Evolutionary conservation across 306 rosid genomes (phyloP), one percentile per base, ranked within the genome.

Genomic region (Oxytropis ochrocephala): DNA sequence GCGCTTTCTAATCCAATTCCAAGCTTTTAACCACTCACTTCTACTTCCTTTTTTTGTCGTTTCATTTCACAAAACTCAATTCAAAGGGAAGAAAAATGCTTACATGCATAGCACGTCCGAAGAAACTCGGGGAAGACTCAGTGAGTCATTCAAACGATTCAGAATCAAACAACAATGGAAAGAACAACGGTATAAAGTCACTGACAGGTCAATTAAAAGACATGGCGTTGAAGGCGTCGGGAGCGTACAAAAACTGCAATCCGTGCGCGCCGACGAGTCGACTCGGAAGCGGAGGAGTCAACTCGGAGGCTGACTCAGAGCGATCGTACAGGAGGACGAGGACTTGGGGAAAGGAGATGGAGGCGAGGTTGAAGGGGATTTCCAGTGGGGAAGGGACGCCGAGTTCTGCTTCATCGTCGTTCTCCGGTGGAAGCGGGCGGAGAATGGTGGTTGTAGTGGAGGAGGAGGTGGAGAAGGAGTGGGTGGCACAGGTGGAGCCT

Each of bases 311-410:
- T 6, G 98, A 92, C 30, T 83, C 79, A 10, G 95, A 89, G 89
- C 65, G 21, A 17, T 38, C 43, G 11, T 61, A 38, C 41, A 5
- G 82, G 82, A 73, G 96, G 70, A 83, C 78, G 11, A 85, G 85
- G 53, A 91, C 90, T 1, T 92, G 96, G 96, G 98, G 98, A 47
- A 92, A 92, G 80, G 96, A 92, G 75, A 77, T 92, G 96, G 96
- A 92, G 65, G 90, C 90, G 61, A 83, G 98, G 84, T 84, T 92
- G 63, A 89, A 88, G 32, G 98, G 96, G 63, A 92, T 92, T 35
- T 92, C 96, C 8, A 90, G 95, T 64, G 91, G 96, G 7, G 96
- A 90, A 38, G 91, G 91, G 3, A 90, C 96, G 35, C 96, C 96
- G 21, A 81, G 76, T 76, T 81, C 88, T 27, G 69, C 58, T 0